phyloP scores from a whole-genome alignment of 75 land plant species.

The Sequoia sempervirens region DNA sequence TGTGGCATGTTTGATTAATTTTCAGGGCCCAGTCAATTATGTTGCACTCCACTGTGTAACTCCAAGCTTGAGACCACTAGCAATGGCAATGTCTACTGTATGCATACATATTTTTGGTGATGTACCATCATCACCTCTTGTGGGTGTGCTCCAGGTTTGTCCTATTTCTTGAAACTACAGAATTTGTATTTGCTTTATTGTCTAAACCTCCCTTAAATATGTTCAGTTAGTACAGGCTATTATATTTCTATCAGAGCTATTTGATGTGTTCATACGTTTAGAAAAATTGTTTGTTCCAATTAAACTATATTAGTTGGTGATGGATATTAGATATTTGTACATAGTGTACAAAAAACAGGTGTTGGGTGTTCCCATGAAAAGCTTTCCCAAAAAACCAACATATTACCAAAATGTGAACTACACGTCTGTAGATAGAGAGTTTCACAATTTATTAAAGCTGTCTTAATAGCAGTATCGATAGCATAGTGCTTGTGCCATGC shows the following conservation, averaged over 20 bases:
- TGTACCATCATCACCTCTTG: conserved; percentile 95
- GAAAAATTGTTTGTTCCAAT: not conserved
- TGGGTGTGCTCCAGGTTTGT: conserved; percentile 85
- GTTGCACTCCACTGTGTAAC: conserved; percentile 64
- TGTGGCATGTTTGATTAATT: not conserved
- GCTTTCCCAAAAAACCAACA: not conserved
- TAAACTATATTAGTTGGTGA: not conserved
- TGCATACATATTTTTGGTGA: conserved; percentile 94
- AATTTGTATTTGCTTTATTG: not conserved
- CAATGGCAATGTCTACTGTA: conserved; percentile 92
- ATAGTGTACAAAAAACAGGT: not conserved
- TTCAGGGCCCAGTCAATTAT: conserved; percentile 88
- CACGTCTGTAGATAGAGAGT: not conserved
- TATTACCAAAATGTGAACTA: not conserved
- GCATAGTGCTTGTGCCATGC: not conserved
- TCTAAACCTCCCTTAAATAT: not conserved
- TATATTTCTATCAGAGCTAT: not conserved
- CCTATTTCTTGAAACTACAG: not conserved
- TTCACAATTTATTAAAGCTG: not conserved
- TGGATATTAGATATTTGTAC: not conserved
- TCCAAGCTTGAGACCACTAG: conserved; percentile 68
- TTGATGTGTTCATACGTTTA: not conserved
- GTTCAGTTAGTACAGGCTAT: not conserved
- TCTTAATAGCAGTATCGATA: not conserved
- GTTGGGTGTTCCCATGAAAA: not conserved